phyloP scores from a whole-genome alignment of 2,329 filamentous ascomycete species.

The Epichloe baconii region DNA sequence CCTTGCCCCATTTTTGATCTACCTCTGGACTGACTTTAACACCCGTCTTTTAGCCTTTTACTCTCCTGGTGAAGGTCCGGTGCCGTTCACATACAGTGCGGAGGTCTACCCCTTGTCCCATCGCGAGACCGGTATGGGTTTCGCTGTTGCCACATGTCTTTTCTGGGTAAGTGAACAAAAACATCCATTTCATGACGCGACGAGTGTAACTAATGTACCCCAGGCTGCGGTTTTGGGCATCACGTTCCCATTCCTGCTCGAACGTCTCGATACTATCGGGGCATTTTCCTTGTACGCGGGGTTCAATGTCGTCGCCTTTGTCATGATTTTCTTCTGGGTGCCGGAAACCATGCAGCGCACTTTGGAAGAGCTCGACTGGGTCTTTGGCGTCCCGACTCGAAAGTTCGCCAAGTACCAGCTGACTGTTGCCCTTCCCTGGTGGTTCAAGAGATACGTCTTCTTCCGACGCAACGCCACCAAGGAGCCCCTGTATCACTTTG shows the following conservation, averaged over 20 bases:
- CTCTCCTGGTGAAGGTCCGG: slow-evolving; percentile 50
- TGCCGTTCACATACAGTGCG: slow-evolving; percentile 49
- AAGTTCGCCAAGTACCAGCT: slow-evolving; percentile 29
- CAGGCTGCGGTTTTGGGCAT: slow-evolving; percentile 33
- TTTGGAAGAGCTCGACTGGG: slow-evolving; percentile 37
- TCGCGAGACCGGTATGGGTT: slow-evolving; percentile 51
- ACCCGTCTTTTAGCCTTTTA: slow-evolving; percentile 35
- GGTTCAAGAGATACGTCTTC: slow-evolving; percentile 20
- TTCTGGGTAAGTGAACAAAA: slow-evolving; percentile 25
- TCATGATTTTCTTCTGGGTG: slow-evolving; percentile 37
- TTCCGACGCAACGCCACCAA: slow-evolving; percentile 18
- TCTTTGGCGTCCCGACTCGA: slow-evolving; percentile 33
- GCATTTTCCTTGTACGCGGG: slow-evolving; percentile 39
- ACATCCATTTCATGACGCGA: background rate
- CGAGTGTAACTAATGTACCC: background rate
- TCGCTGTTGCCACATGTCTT: slow-evolving; percentile 47
- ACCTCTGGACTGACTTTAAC: background rate
- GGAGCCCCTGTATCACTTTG: slow-evolving; percentile 25
- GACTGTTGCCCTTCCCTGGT: slow-evolving; percentile 19
- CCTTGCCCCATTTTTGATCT: background rate
- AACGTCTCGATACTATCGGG: slow-evolving; percentile 19
- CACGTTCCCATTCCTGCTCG: slow-evolving; percentile 37
- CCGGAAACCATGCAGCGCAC: slow-evolving; percentile 42
- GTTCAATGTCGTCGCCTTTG: slow-evolving; percentile 39
- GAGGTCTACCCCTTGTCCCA: slow-evolving; percentile 51